phyloP scores from a whole-genome alignment of 129 eudicot species.

The Arctium lappa region DNA sequence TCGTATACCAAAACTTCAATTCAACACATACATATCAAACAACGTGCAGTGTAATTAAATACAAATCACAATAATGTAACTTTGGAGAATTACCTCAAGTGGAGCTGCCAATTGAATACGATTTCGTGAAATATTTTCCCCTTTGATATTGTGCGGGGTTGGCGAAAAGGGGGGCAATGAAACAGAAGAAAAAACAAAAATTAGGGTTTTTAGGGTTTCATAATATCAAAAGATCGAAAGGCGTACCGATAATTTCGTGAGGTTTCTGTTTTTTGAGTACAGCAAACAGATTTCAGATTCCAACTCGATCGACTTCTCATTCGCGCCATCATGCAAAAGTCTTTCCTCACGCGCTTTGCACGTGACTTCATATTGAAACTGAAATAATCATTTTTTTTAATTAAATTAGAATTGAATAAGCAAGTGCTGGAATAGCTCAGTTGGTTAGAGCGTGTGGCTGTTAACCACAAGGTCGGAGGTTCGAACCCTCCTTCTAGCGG shows the following conservation, averaged over 20 bases:
- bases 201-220: conserved; percentile 38
- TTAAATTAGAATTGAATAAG: background rate
- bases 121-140: conserved; percentile 5
- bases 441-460: conserved; percentile 99
- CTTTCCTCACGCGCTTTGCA: background rate
- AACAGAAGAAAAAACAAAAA: background rate
- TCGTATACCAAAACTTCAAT: background rate
- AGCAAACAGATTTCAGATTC: background rate
- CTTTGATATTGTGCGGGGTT: background rate
- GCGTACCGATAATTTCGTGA: conserved; percentile 24
- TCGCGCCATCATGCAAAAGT: conserved; percentile 20
- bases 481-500: conserved; percentile 99
- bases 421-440: conserved; percentile 82
- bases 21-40: background rate
- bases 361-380: background rate
- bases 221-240: conserved; percentile 22
- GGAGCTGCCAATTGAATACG: conserved; percentile 22
- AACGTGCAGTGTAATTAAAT: background rate
- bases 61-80: conserved; percentile 1
- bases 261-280: conserved; percentile 16
- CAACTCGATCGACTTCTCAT: background rate
- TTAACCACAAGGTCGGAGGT: conserved; percentile 99
- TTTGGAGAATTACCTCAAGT: conserved; percentile 20
- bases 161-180: conserved; percentile 22
- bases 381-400: background rate